Base-by-base conservation (phyloP, 1,139 yeast species). In the Candida sp. region DNA sequence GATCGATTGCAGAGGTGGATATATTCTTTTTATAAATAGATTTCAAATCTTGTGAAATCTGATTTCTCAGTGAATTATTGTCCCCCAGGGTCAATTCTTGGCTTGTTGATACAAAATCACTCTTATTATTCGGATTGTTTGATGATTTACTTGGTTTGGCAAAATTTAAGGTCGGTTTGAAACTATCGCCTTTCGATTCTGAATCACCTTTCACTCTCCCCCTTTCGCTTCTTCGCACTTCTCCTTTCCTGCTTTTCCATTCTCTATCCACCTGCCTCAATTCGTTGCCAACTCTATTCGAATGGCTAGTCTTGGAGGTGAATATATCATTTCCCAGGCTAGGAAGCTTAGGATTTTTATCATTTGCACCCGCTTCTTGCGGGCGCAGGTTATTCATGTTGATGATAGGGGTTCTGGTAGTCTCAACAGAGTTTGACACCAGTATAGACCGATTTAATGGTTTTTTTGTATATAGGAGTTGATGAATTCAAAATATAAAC, bases 311-410 rank as follows among this genome's bases (percentile, higher is more conserved):
- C 6, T 30, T 30, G 5, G 19, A 5, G 33, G 33, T 30, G 33
- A 30, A 30, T 11, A 30, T 12, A 30, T 30, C 33, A 9, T 11
- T 12, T 5, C 6, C 33, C 19, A 12, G 19, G 19, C 33, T 30
- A 9, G n/a, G 5, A 11, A 12, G 33, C 5, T 12, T 5, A 30
- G 33, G 19, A 11, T 30, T 30, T 12, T 30, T 12, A 30, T 30
- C 33, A 30, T 30, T 30, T 30, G 39, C 39, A 37, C 39, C 39
- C 39, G 39, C 39, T 37, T 21, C 21, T 5, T 37, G 39, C 39
- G 39, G 39, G 39, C 39, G 39, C 39, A 37, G 30, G 12, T 27
- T 27, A 21, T 37, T 37, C 39, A 37, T 37, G 39, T 15, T 37
- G 27, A 35, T 19, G 12, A 8, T 9, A 30, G 11, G n/a, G 33